phyloP scores from a whole-genome alignment of 106 monocot genomes.

The Dioscorea alata region DNA sequence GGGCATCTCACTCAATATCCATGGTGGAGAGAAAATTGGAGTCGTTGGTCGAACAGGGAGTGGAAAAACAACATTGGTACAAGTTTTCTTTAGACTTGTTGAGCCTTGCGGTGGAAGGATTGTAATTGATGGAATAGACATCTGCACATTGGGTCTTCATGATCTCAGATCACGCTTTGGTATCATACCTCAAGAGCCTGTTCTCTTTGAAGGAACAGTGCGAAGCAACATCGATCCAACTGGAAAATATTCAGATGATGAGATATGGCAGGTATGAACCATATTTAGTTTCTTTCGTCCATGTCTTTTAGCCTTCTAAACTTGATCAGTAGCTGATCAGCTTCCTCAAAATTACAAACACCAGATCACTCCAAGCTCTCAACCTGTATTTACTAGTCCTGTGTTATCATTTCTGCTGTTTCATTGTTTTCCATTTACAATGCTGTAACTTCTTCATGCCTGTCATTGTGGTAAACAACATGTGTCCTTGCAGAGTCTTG shows the following conservation, averaged over 20 bases:
- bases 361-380: too few species aligned
- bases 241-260: conserved; percentile 50
- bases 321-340: too few species aligned
- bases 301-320: too few species aligned
- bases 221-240: conserved; percentile 77
- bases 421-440: not conserved
- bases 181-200: conserved; percentile 86
- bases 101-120: conserved; percentile 66
- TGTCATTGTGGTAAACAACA: too few species aligned
- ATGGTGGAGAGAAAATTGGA: conserved; percentile 75
- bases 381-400: too few species aligned
- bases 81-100: conserved; percentile 62
- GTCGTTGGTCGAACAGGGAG: conserved; percentile 82
- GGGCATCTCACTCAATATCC: conserved; percentile 40
- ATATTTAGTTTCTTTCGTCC: too few species aligned
- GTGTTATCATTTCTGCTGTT: not conserved
- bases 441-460: too few species aligned
- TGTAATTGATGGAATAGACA: conserved; percentile 61
- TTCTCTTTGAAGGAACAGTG: conserved; percentile 78
- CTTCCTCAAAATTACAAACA: too few species aligned
- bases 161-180: conserved; percentile 68
- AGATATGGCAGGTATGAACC: conserved; percentile 65
- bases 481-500: conserved; percentile 35
- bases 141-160: conserved; percentile 62
- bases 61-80: conserved; percentile 78